Evolutionary conservation across 495 filamentous ascomycete species (phyloP).

Genomic region (Viridothelium virens): DNA sequence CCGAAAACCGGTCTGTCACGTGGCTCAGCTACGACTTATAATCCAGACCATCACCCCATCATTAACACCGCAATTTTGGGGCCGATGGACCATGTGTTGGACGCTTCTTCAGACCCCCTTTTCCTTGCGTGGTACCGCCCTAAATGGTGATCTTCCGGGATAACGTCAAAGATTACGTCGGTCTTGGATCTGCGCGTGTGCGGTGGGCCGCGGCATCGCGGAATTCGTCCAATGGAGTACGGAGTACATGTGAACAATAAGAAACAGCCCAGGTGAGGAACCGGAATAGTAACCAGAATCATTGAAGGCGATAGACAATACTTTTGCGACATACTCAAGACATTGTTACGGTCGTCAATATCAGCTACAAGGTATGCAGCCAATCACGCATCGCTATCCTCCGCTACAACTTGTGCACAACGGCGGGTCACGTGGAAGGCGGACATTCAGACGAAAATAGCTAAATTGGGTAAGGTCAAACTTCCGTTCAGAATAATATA

Average conservation of each 20-base stretch:
- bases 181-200: background rate
- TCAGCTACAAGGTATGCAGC: too few species aligned
- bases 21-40: background rate
- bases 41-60: too few species aligned
- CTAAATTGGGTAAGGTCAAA: background rate
- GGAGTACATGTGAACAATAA: too few species aligned
- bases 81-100: background rate
- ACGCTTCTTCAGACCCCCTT: background rate
- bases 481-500: background rate
- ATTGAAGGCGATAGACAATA: too few species aligned
- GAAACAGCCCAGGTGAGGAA: too few species aligned
- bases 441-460: background rate
- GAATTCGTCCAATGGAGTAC: too few species aligned
- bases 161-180: background rate
- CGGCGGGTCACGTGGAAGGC: conserved; percentile 4
- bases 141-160: background rate
- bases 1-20: background rate
- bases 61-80: too few species aligned
- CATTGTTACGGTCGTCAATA: too few species aligned
- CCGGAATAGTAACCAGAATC: too few species aligned
- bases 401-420: background rate
- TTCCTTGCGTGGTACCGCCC: background rate
- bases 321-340: too few species aligned
- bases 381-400: too few species aligned
- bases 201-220: too few species aligned